phyloP scores from a whole-genome alignment of 169 alveolate species.

The Pseudocohnilembus persalinus region DNA sequence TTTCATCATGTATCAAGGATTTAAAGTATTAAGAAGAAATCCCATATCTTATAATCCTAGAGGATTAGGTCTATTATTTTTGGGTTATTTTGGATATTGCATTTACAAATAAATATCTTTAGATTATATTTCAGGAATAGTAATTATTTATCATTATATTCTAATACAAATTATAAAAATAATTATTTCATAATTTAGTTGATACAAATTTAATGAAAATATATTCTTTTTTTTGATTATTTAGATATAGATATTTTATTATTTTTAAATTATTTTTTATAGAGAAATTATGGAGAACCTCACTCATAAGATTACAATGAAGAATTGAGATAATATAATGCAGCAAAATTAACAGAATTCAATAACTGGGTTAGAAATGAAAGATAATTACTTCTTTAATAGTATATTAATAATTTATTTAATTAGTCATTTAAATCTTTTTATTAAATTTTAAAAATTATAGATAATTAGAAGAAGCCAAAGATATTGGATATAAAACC shows the following conservation, averaged over 20 bases:
- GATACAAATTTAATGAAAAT: neutral
- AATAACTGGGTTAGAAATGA: neutral
- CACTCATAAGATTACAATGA: slow-evolving; percentile 2
- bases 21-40: slow-evolving; percentile 19
- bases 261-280: too few relatives aligned
- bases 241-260: too few relatives aligned
- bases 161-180: neutral
- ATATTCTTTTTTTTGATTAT: too few relatives aligned
- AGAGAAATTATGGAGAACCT: neutral
- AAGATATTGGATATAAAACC: neutral
- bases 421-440: neutral
- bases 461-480: slow-evolving; percentile 23
- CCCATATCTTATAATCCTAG: slow-evolving; percentile 20
- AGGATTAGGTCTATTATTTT: slow-evolving; percentile 1
- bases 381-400: neutral
- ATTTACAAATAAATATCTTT: neutral
- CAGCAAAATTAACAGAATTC: neutral
- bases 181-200: neutral
- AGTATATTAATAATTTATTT: neutral
- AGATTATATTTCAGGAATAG: neutral
- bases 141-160: neutral
- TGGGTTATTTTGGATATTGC: slow-evolving; percentile 4
- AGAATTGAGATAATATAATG: slow-evolving; percentile 13
- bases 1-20: slow-evolving; percentile 23
- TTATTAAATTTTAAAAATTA: neutral